Evolutionary conservation across 2,329 filamentous ascomycete species (phyloP).

Genomic region (Cordyceps cicadae): DNA sequence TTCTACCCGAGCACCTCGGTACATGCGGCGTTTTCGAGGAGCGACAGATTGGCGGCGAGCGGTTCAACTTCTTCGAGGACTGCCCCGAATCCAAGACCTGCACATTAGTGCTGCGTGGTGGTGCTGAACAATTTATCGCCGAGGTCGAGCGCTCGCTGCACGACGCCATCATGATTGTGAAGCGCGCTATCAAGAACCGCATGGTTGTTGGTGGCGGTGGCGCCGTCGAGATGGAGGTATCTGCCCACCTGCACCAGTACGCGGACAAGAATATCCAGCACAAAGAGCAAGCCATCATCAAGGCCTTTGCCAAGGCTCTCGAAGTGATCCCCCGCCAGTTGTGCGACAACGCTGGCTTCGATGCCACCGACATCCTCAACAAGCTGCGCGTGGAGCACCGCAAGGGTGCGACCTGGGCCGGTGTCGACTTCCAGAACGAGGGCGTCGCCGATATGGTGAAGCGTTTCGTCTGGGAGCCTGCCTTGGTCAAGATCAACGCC

Average conservation of each 20-base stretch:
- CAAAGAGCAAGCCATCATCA: constrained; percentile 97
- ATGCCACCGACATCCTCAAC: constrained; percentile 96
- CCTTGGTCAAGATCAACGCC: constrained; percentile 92
- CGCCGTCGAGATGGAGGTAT: constrained; percentile 93
- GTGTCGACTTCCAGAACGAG: constrained; percentile 90
- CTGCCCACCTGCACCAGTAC: constrained; percentile 83
- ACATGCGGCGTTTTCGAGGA: constrained; percentile 89
- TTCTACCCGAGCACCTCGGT: constrained; percentile 79
- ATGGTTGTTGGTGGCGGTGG: constrained; percentile 93
- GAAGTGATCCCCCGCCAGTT: constrained; percentile 95
- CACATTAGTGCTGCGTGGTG: constrained; percentile 88
- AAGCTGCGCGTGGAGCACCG: constrained; percentile 91
- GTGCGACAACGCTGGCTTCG: constrained; percentile 97
- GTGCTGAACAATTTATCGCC: constrained; percentile 97
- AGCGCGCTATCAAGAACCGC: constrained; percentile 91
- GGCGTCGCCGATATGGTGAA: constrained; percentile 92
- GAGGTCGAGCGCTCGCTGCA: constrained; percentile 96
- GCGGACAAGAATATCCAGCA: constrained; percentile 87
- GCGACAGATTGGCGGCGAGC: constrained; percentile 92
- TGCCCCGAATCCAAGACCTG: constrained; percentile 95
- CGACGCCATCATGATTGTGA: constrained; percentile 99
- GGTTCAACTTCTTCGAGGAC: constrained; percentile 97
- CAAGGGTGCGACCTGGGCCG: constrained; percentile 87
- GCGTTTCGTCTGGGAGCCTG: constrained; percentile 95
- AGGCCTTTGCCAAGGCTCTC: constrained; percentile 92